Evolutionary conservation across 192 early-diverging fungal genomes (phyloP), one percentile per base, ranked within the genome.

Genomic region (Coemansia erecta): DNA sequence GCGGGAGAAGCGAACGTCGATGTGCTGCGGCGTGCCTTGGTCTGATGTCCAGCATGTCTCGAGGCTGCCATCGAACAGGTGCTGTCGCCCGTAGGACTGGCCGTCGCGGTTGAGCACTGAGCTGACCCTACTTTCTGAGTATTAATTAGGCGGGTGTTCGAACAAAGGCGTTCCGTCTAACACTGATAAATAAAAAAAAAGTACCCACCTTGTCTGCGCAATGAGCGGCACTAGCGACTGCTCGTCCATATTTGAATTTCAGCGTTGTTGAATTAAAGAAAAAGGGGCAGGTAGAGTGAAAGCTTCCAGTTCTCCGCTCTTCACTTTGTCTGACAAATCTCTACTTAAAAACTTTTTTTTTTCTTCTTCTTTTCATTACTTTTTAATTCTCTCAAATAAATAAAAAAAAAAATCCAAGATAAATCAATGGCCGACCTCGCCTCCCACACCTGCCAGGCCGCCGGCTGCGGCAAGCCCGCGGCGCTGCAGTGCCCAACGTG

Each of bases 1-100:
- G 2, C 59, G 66, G 2, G 64, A 73, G 56, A 92, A 92, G 60
- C 91, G 85, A 4, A 94, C 49, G 19, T 85, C 53, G 23, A 94
- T 85, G 58, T 81, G 82, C 80, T 94, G 92, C 3, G 92, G 87
- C 14, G 83, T 62, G 26, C 90, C 89, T 79, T 90, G 85, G 60
- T 93, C 92, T 18, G 90, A 93, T 75, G 94, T 95, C 94, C 94
- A 97, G 75, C 94, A 97, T 0, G 94, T 97, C 53, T 95, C 93
- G 35, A 73, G 68, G 61, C 61, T 84, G 22, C 82, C 81, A 65
- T 97, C 94, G 13, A 84, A 89, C 28, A 97, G 68, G 70, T 84
- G 79, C 53, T 93, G 84, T 60, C 94, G 95, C 57, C 93, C 94
- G 60, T 85, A 92, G 41, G 75, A 82, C 15, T 80, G 67, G 8